These are phyloP conservation scores for Colletotrichum sp. DNA, from an alignment of 2,329 filamentous ascomycete species.

Conservation along the genomic window DNA sequence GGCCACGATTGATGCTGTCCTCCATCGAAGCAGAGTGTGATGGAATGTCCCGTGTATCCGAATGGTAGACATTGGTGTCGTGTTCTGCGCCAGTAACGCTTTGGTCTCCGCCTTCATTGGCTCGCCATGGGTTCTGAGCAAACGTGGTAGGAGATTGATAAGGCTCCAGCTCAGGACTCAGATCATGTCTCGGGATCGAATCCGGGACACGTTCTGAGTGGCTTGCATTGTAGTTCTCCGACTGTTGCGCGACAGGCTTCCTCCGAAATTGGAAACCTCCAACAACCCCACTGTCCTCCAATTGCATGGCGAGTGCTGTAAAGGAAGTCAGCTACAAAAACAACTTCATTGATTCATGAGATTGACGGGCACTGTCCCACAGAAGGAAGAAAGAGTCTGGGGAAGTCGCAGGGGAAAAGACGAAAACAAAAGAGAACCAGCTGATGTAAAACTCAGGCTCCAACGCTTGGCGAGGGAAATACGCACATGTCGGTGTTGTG, in stretches of 20 bases:
- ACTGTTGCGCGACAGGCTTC: not conserved
- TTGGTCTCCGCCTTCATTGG: not conserved
- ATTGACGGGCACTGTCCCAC: not conserved
- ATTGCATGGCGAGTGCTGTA: not conserved
- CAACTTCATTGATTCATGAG: not conserved
- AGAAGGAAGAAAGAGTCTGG: accelerated
- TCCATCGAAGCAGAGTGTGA: not conserved
- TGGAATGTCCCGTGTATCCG: too few species aligned
- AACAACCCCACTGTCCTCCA: not conserved
- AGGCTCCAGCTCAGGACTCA: not conserved
- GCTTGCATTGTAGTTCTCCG: not conserved
- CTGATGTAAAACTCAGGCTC: not conserved
- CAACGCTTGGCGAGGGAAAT: not conserved
- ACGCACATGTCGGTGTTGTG: not conserved
- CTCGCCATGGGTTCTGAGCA: accelerated
- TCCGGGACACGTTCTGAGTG: not conserved
- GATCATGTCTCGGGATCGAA: not conserved
- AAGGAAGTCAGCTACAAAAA: not conserved
- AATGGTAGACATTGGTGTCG: accelerated
- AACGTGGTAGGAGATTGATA: not conserved
- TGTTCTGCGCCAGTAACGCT: not conserved
- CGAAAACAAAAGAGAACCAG: accelerated
- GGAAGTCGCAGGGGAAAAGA: not conserved
- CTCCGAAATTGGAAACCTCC: not conserved
- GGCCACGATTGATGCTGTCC: not conserved